Evolutionary conservation across 2,329 filamentous ascomycete genomes (phyloP).

Genomic region (Myriosclerotinia curreyana): DNA sequence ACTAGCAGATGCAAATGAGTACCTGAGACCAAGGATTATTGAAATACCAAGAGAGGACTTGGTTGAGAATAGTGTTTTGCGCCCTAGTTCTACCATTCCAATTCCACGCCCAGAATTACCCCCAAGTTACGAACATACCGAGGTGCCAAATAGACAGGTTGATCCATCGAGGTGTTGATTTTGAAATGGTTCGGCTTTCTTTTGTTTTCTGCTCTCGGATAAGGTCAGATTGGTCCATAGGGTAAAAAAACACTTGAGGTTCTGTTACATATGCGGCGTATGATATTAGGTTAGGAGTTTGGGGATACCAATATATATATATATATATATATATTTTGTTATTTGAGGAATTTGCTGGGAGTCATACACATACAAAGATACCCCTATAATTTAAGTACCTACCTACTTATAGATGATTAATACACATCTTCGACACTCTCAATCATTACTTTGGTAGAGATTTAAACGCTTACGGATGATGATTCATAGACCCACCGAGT

Average conservation of each 20-base stretch:
- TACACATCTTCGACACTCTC: too few relatives aligned
- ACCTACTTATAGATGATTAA: slow-evolving; percentile 13
- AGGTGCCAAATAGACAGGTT: slow-evolving; percentile 14
- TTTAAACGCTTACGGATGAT: slow-evolving; percentile 3
- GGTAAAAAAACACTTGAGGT: too few relatives aligned
- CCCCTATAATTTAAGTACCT: not conserved
- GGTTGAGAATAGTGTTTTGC: slow-evolving; percentile 34
- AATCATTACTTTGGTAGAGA: too few relatives aligned
- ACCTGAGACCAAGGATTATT: slow-evolving; percentile 34
- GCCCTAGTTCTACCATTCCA: slow-evolving; percentile 3
- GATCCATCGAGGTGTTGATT: slow-evolving; percentile 27
- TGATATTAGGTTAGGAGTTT: not conserved
- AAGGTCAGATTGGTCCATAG: not conserved
- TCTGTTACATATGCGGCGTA: too few relatives aligned
- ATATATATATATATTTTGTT: too few relatives aligned
- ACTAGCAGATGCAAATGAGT: slow-evolving; percentile 34
- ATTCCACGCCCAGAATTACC: slow-evolving; percentile 29
- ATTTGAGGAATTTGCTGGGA: slow-evolving; percentile 1
- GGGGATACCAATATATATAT: not conserved
- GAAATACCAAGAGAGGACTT: slow-evolving; percentile 32
- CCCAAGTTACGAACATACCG: slow-evolving; percentile 36
- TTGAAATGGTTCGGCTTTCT: not conserved
- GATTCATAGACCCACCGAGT: slow-evolving; percentile 14
- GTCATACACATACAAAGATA: slow-evolving; percentile 14
- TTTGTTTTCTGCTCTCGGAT: not conserved